Conservation (phyloP, 2,329 filamentous ascomycete genomes). For the Trichoderma sp. region DNA sequence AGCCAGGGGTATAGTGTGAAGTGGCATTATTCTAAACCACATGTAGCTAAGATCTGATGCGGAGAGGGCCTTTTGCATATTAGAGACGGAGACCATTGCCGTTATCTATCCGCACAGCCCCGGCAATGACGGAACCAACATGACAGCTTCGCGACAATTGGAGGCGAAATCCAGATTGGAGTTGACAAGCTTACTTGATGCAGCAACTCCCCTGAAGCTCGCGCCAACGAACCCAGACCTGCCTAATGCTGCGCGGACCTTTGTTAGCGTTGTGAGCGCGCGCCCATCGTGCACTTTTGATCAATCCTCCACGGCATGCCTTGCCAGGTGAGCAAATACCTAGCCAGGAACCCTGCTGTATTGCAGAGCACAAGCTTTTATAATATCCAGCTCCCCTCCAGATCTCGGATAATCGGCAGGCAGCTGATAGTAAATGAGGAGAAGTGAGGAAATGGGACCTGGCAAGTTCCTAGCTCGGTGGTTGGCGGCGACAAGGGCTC, state of each 20-base stretch:
- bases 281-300: not conserved
- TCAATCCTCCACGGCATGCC: not conserved
- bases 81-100: not conserved
- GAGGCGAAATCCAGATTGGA: not conserved
- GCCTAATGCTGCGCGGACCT: constrained; percentile 14
- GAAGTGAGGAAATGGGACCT: not conserved
- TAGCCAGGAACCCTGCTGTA: not conserved
- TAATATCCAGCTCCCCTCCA: not conserved
- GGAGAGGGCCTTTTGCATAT: constrained; percentile 9
- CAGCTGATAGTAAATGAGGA: not conserved
- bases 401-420: constrained; percentile 12
- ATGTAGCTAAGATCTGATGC: not conserved
- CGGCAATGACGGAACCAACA: not conserved
- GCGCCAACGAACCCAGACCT: not conserved
- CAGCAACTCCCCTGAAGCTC: constrained; percentile 6
- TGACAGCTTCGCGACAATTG: not conserved
- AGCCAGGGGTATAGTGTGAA: not conserved
- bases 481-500: not conserved
- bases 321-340: not conserved
- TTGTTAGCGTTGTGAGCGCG: constrained; percentile 11
- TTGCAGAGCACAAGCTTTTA: not conserved
- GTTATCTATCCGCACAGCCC: constrained; percentile 3
- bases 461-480: not conserved
- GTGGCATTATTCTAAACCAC: not conserved
- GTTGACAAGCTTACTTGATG: constrained; percentile 11